Conservation (phyloP, 192 early-diverging fungal genomes). For the Rhizoclosmatium globosum region DNA sequence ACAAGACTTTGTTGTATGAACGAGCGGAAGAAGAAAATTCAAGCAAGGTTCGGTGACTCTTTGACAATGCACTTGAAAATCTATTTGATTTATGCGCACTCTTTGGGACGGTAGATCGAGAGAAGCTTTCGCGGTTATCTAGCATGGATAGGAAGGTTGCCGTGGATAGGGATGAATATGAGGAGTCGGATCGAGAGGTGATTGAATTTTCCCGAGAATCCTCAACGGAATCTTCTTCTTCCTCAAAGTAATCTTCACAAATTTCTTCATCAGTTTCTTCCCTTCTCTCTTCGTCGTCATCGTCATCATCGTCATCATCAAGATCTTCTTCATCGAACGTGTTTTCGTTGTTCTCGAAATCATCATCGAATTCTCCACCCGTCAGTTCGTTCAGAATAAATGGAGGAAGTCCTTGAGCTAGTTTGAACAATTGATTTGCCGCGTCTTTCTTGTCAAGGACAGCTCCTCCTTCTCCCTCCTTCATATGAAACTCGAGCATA, state of each 20-base stretch:
- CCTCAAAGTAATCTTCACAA: too few relatives aligned
- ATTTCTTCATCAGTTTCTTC: not conserved
- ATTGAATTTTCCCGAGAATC: not conserved
- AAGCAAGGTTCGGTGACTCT: not conserved
- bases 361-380: not conserved
- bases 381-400: constrained; percentile 19
- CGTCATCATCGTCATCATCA: constrained; percentile 22
- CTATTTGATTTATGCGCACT: too few relatives aligned
- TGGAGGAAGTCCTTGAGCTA: constrained; percentile 26
- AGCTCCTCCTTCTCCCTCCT: constrained; percentile 24
- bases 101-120: too few relatives aligned
- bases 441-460: constrained; percentile 17
- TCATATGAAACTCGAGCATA: constrained; percentile 64
- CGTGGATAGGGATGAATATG: constrained; percentile 40
- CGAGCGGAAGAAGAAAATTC: constrained; percentile 5
- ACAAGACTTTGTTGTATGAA: not conserved
- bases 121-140: constrained; percentile 1
- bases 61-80: too few relatives aligned
- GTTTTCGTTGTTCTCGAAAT: not conserved
- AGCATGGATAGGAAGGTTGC: constrained; percentile 38
- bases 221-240: not conserved
- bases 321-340: too few relatives aligned
- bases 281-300: not conserved
- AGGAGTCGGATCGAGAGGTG: constrained; percentile 29
- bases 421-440: constrained; percentile 19